phyloP scores from a whole-genome alignment of 306 rosid genomes.

The Urtica urens region DNA sequence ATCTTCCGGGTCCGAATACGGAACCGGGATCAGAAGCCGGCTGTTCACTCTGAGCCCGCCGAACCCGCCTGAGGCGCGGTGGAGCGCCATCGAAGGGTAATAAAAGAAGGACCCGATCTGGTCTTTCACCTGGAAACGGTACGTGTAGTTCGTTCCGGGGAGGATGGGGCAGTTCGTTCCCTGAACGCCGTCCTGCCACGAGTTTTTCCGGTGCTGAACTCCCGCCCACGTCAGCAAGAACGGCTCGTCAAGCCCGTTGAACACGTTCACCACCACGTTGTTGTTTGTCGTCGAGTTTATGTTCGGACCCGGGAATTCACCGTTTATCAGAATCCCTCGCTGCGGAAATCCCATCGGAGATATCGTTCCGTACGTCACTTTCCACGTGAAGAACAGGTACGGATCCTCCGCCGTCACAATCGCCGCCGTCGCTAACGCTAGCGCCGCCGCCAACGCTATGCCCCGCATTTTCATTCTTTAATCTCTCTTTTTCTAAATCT shows the following conservation, averaged over 20 bases:
- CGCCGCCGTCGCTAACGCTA: not conserved
- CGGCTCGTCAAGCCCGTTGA: conserved; percentile 58
- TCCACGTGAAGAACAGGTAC: conserved; percentile 46
- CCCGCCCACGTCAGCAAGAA: conserved; percentile 43
- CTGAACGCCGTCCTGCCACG: conserved; percentile 46
- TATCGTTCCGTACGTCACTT: conserved; percentile 45
- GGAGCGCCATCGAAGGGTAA: conserved; percentile 39
- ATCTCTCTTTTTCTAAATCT: no score
- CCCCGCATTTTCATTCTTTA: not conserved
- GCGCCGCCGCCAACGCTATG: not conserved
- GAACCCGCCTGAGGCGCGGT: conserved; percentile 43
- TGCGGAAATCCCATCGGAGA: conserved; percentile 62
- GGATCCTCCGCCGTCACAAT: conserved; percentile 41
- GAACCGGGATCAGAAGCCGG: conserved; percentile 51
- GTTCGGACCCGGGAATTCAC: conserved; percentile 52
- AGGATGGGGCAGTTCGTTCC: conserved; percentile 55
- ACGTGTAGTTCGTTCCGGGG: conserved; percentile 46
- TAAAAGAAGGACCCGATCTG: conserved; percentile 61
- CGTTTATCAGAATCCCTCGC: conserved; percentile 59
- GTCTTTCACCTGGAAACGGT: conserved; percentile 52
- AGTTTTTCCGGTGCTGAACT: conserved; percentile 54
- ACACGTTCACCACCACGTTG: conserved; percentile 40
- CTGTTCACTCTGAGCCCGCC: conserved; percentile 54
- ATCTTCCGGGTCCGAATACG: conserved; percentile 53
- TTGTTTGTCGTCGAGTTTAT: conserved; percentile 59